Percentiles rank a stretch among this genome's conserved stretches.
phyloP scores from a whole-genome alignment of 495 filamentous ascomycete species.

The Patellaria atrata region DNA sequence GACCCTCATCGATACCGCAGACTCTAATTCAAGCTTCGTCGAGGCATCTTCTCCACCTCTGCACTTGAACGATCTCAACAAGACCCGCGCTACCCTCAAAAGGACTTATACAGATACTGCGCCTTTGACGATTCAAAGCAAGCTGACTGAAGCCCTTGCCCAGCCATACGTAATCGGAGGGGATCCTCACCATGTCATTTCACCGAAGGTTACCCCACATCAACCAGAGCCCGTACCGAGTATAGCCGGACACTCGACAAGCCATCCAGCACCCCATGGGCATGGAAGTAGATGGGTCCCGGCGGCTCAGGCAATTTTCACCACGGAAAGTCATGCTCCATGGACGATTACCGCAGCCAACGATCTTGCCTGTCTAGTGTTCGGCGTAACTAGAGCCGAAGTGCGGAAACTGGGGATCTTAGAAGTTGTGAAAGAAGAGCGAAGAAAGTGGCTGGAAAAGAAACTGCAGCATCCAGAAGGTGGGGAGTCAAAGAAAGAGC shows the following conservation, averaged over 20 bases:
- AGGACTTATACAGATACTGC: slow-evolving; percentile 76
- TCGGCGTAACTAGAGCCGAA: slow-evolving; percentile 88
- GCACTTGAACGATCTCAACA: too few species aligned
- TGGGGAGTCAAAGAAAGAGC: slow-evolving; percentile 32
- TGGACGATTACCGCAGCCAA: slow-evolving; percentile 98
- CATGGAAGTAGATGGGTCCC: slow-evolving; percentile 84
- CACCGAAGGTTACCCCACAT: slow-evolving; percentile 32
- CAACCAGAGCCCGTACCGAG: background rate
- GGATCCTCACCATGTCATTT: slow-evolving; percentile 29
- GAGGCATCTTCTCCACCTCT: too few species aligned
- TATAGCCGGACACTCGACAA: slow-evolving; percentile 9
- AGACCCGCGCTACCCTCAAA: slow-evolving; percentile 59
- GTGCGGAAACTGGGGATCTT: slow-evolving; percentile 89
- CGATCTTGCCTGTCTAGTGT: slow-evolving; percentile 87
- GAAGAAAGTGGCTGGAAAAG: slow-evolving; percentile 76
- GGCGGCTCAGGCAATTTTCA: slow-evolving; percentile 90
- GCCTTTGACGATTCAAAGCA: slow-evolving; percentile 55
- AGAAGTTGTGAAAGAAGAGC: slow-evolving; percentile 81
- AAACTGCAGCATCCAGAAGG: slow-evolving; percentile 48
- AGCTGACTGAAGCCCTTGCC: slow-evolving; percentile 77
- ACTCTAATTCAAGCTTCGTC: too few species aligned
- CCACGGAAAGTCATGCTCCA: slow-evolving; percentile 71
- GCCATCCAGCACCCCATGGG: slow-evolving; percentile 31
- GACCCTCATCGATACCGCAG: too few species aligned
- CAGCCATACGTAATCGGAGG: slow-evolving; percentile 47